Percentiles rank a stretch among this genome's conserved stretches.
Conservation (phyloP, 768 basidiomycete species). For the Rhizopogon vinicolor region DNA sequence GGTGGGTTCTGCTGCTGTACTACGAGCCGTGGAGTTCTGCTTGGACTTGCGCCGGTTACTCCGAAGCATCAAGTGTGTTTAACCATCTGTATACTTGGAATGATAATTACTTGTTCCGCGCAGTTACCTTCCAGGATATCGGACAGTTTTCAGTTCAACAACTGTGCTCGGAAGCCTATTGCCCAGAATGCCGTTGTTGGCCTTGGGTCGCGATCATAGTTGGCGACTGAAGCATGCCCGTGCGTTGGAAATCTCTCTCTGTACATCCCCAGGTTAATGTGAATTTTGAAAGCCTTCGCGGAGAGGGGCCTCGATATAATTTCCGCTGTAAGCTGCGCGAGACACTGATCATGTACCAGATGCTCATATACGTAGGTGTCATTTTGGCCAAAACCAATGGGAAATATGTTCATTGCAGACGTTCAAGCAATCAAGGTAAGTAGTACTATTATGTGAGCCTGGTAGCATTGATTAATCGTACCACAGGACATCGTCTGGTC, state of each 20-base stretch:
- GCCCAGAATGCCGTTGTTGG: not conserved
- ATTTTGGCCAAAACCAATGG: slow-evolving; percentile 7
- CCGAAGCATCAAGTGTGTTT: not conserved
- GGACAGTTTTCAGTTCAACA: not conserved
- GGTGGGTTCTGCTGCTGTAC: not conserved
- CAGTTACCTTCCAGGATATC: slow-evolving; percentile 5
- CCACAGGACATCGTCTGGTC: slow-evolving; percentile 15
- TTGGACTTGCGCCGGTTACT: slow-evolving; percentile 3
- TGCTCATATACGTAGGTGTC: not conserved
- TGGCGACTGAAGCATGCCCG: slow-evolving; percentile 5
- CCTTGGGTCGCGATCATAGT: slow-evolving; percentile 1
- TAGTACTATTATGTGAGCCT: not conserved
- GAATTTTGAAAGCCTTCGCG: slow-evolving; percentile 22
- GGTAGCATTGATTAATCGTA: not conserved
- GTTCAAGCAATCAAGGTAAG: slow-evolving; percentile 35
- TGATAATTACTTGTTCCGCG: not conserved
- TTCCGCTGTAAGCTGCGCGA: slow-evolving; percentile 26
- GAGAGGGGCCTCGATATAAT: slow-evolving; percentile 31
- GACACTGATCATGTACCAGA: not conserved
- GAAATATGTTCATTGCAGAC: slow-evolving; percentile 27
- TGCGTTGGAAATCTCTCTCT: not conserved
- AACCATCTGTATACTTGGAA: not conserved
- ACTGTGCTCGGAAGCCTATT: not conserved
- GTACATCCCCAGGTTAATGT: not conserved
- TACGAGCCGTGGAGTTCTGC: not conserved